Conservation (phyloP, 495 filamentous ascomycete genomes). For the Penicillium coprophilum region DNA sequence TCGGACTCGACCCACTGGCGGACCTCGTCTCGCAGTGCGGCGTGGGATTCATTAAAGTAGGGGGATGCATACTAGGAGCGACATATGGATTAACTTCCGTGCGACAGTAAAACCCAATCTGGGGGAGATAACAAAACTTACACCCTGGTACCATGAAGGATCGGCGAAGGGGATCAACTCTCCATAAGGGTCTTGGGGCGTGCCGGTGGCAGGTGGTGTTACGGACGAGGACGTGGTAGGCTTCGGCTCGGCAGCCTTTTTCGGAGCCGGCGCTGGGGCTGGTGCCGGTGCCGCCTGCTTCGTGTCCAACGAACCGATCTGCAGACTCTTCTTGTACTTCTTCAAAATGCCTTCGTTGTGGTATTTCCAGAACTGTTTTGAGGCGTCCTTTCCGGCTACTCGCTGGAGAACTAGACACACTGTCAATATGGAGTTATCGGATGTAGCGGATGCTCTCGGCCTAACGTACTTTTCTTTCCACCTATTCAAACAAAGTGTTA, state of each 20-base stretch:
- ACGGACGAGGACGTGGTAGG: slow-evolving; percentile 41
- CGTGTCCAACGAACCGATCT: slow-evolving; percentile 85
- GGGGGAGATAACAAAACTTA: slow-evolving; percentile 49
- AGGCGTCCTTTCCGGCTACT: slow-evolving; percentile 94
- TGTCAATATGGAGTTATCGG: slow-evolving; percentile 23
- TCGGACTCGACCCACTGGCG: slow-evolving; percentile 88
- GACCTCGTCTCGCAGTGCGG: slow-evolving; percentile 82
- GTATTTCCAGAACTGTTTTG: slow-evolving; percentile 99
- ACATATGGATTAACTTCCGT: slow-evolving; percentile 14
- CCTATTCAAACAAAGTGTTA: slow-evolving; percentile 49
- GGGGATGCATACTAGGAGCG: slow-evolving; percentile 79
- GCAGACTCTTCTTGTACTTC: slow-evolving; percentile 84
- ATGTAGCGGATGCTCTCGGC: background rate
- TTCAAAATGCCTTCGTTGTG: slow-evolving; percentile 94
- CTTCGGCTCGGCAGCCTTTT: slow-evolving; percentile 54
- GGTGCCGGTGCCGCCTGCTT: slow-evolving; percentile 66
- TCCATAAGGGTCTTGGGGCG: slow-evolving; percentile 81
- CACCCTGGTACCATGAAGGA: slow-evolving; percentile 93
- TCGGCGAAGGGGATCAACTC: slow-evolving; percentile 88
- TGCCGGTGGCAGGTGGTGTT: slow-evolving; percentile 44
- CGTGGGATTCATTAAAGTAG: slow-evolving; percentile 93
- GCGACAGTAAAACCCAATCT: background rate
- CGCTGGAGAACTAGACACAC: slow-evolving; percentile 68
- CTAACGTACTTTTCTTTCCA: slow-evolving; percentile 84
- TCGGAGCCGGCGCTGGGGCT: slow-evolving; percentile 47